Evolutionary conservation across 1,284 basidiomycete genomes (phyloP), one percentile per base, ranked within the genome.

Genomic region (Puccinia brachypodii): DNA sequence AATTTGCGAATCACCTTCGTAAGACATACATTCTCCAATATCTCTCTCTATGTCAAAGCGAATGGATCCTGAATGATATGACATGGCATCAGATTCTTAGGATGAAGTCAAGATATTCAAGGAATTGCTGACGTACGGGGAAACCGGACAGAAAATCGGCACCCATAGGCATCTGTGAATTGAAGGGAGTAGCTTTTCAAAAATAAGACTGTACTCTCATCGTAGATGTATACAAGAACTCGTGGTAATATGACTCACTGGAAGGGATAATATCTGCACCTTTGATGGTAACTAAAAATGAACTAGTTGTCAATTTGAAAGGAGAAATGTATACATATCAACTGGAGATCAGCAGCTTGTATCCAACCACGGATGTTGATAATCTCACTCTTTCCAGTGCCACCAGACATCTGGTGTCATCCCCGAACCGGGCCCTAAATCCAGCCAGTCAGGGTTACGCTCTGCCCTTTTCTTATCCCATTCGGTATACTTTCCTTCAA

Each of bases 271-370:
- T 71, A 50, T 80, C 78, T 31, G 78, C 56, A 31, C 68, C 78
- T 73, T 80, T 80, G 53, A 80, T 73, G 6, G 78, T 80, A 9
- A 80, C 40, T 40, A 80, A 22, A 58, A 80, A 80, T 58, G 78
- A 73, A 62, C 76, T 78, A 68, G 40, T 68, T 66, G 31, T 14
- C 2, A 40, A 40, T 16, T 6, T 40, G 31, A 2, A 28, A 31
- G 33, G 36, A 28, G 19, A 19, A 19, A 50, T n/a, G 13, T 13
- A 69, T 33, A n/a, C 11, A 31, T 16, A 60, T 75, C 16, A 36
- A 19, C 22, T 68, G 2, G 1, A 19, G 40, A 42, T 42, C 28
- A 4, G 7, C 14, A 53, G 8, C 19, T 31, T 72, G 44, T 14
- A 53, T 19, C 14, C 47, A 33, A 53, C 40, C 1, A 75, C 11